Percentiles rank a stretch among this genome's conserved stretches.
These are phyloP conservation scores for Phytophthora ramorum DNA, from an alignment of 352 stramenopile genomes.

Conservation along the genomic window DNA sequence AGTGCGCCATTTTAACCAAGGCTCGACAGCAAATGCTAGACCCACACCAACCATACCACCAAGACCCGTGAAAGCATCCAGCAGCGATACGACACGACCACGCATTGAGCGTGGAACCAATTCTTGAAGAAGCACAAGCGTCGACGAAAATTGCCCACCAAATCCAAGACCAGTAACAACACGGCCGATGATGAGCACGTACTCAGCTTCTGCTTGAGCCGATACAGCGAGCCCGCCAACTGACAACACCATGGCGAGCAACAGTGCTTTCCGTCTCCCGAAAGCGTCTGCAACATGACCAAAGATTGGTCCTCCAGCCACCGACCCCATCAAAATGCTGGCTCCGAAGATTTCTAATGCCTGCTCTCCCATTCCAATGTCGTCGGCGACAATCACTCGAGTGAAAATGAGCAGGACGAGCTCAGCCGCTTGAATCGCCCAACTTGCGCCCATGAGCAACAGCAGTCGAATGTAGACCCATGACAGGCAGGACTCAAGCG, in stretches of 20 bases:
- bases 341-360: constrained; percentile 29
- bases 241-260: constrained; percentile 35
- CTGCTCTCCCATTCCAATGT: constrained; percentile 23
- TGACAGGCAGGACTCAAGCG: constrained; percentile 16
- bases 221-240: constrained; percentile 29
- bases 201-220: constrained; percentile 8
- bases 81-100: constrained; percentile 32
- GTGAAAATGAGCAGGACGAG: constrained; percentile 45
- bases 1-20: constrained; percentile 32
- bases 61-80: constrained; percentile 35
- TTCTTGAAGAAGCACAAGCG: constrained; percentile 35
- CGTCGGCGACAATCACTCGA: constrained; percentile 19
- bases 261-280: constrained; percentile 27
- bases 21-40: constrained; percentile 27
- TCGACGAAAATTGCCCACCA: constrained; percentile 37
- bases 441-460: constrained; percentile 26
- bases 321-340: constrained; percentile 15
- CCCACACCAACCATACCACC: constrained; percentile 26
- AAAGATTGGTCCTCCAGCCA: constrained; percentile 34
- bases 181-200: constrained; percentile 18
- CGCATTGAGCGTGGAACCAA: constrained; percentile 27
- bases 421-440: constrained; percentile 41
- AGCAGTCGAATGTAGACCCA: constrained; percentile 39
- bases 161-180: constrained; percentile 38
- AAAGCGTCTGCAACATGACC: constrained; percentile 27